Evolutionary conservation across 108 stramenopile species (phyloP), one percentile per base, ranked within the genome.

Genomic region (Skeletonema marinoi): DNA sequence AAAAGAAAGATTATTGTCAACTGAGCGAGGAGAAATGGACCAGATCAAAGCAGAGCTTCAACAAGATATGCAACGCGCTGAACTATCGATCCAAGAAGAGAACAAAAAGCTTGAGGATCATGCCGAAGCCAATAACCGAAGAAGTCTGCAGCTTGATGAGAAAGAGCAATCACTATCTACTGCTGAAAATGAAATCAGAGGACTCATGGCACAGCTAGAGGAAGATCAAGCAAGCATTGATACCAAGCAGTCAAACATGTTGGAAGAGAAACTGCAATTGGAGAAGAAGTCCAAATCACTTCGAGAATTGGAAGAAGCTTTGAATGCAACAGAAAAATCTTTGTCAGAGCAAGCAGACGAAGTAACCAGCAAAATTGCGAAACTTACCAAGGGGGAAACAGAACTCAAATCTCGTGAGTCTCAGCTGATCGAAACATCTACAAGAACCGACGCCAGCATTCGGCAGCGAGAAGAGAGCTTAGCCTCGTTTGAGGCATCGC

Each of bases 171-270:
- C 60, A 32, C 39, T 82, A 32, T 25, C 39, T n/a, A 42, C 56
- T 30, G 60, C 74, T 31, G 75, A 76, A 54, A 31, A 68, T 36
- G 81, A 80, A 73, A 59, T 80, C 50, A 61, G 73, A 16, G 67
- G 42, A 32, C 46, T 82, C 46, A 76, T 82, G 64, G n/a, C 71
- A 8, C 70, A 75, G 60, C 7, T 75, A 25, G 81, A 75, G 39
- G 71, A 75, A 13, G 75, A 82, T 13, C 74, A 82, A 48, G 17
- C 32, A 32, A 70, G 42, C 32, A 59, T 72, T 3, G 16, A 31
- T 7, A 60, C 71, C 32, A 71, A 69, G 60, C 70, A 76, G 35
- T 35, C 36, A 32, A 56, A 64, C 19, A 39, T 82, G 16, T 29
- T 63, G 56, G 56, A 72, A 62, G 81, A 63, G 61, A 14, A 71